Conservation (phyloP, 345 rosid genomes). For the Gossypium thurberi region DNA sequence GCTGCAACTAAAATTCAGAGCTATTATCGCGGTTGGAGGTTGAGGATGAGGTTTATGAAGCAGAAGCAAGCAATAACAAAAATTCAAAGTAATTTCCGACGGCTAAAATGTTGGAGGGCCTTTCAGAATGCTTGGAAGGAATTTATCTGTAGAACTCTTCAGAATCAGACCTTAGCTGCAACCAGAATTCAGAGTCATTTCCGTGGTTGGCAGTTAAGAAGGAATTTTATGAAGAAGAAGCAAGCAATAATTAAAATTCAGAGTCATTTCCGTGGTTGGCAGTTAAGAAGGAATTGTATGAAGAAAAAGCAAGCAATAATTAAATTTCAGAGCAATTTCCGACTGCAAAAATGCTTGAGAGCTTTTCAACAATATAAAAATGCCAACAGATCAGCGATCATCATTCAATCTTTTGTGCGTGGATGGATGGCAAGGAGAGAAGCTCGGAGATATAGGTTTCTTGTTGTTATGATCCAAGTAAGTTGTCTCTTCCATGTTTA, state of each 20-base stretch:
- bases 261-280: conserved; percentile 37
- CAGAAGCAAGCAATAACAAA: conserved; percentile 34
- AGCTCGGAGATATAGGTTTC: conserved; percentile 22
- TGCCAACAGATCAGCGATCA: conserved; percentile 38
- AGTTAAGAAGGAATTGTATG: conserved; percentile 34
- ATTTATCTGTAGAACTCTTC: conserved; percentile 18
- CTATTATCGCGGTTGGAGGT: conserved; percentile 31
- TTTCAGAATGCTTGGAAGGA: conserved; percentile 18
- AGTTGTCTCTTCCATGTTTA: conserved; percentile 12
- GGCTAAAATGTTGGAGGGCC: conserved; percentile 26
- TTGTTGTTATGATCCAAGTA: conserved; percentile 57
- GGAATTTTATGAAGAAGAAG: conserved; percentile 29
- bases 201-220: conserved; percentile 42
- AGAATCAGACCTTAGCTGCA: conserved; percentile 36
- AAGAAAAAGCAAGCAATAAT: conserved; percentile 29
- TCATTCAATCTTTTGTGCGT: conserved; percentile 57
- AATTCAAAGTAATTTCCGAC: conserved; percentile 39
- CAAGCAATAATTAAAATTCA: conserved; percentile 41
- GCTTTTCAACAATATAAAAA: conserved; percentile 26
- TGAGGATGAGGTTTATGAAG: conserved; percentile 34
- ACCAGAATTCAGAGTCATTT: conserved; percentile 38
- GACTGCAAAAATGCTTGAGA: conserved; percentile 25
- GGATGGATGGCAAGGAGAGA: conserved; percentile 45
- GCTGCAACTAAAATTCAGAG: conserved; percentile 52
- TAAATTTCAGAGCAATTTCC: conserved; percentile 36